These are phyloP conservation scores for Moricandia moricandioides DNA, from an alignment of 345 rosid genomes.

Conservation along the genomic window DNA sequence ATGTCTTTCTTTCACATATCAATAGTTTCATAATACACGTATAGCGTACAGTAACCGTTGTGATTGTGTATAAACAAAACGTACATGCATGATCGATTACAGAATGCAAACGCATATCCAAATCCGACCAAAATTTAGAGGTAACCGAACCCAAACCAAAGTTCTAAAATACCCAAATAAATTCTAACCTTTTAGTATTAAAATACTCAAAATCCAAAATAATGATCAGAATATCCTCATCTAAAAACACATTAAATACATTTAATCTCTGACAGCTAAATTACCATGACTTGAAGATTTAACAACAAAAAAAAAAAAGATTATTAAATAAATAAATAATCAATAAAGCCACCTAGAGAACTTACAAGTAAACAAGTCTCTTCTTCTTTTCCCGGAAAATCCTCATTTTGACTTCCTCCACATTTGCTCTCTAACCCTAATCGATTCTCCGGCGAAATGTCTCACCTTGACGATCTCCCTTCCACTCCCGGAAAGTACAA, in stretches of 20 bases:
- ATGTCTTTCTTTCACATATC: background rate
- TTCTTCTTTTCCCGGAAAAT: conserved; percentile 34
- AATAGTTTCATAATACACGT: background rate
- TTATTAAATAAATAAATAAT: no score
- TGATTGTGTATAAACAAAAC: background rate
- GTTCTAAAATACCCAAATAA: background rate
- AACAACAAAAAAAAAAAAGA: background rate
- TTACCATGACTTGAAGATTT: conserved; percentile 18
- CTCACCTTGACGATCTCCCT: conserved; percentile 53
- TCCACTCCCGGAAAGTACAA: conserved; percentile 67
- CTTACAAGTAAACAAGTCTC: conserved; percentile 8
- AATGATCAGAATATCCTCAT: background rate
- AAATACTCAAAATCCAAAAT: background rate
- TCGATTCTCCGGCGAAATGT: conserved; percentile 44
- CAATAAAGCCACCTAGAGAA: no score
- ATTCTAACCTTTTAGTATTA: background rate
- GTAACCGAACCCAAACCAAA: background rate
- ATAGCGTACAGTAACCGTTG: background rate
- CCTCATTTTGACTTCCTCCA: conserved; percentile 32
- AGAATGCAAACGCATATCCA: background rate
- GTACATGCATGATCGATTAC: background rate
- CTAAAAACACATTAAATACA: background rate
- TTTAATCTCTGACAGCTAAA: conserved; percentile 3
- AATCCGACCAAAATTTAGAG: background rate
- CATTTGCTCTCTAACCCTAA: conserved; percentile 12